Evolutionary conservation across 148 eudicot species (phyloP), one percentile per base, ranked within the genome.

Genomic region (Cornus florida): DNA sequence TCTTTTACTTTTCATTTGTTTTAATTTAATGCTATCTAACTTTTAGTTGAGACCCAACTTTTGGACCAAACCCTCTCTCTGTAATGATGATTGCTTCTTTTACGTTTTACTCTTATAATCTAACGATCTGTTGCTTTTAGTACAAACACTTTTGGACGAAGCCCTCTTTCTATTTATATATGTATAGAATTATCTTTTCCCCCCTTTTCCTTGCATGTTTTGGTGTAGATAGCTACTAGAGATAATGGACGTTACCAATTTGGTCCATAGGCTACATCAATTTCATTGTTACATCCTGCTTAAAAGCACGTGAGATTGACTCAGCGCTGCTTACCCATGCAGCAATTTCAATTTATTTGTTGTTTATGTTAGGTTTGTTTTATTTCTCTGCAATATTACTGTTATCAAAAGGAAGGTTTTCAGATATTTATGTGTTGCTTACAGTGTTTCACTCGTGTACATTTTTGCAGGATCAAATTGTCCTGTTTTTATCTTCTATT

Each of bases 401-500:
- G 66, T 62, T 7, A 35, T 19, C 62, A 3, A 13, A 57, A 3
- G 6, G 66, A n/a, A 62, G 8, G 24, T n/a, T 62, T n/a, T 19
- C 50, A 35, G 23, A 13, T 28, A 67, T n/a, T 67, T 35, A 23
- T 79, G 24, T 74, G 46, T 75, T 57, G 28, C 74, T 65, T 50
- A 57, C 31, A 31, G 31, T 4, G 31, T 74, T 60, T 70, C 31
- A 60, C 73, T 75, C 50, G 13, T 80, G 62, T 59, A 24, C 43
- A 73, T 50, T 66, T 79, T 67, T 87, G 88, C 98, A 96, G 99
- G 97, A 88, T 56, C 91, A 92, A 78, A 84, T 90, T 66, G 77
- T 84, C 62, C 89, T 92, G 67, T 84, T 92, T 81, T 80, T 96
- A 64, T 93, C 99, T 75, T 88, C 97, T 75, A 91, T 96, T 62